A percentile compares a stretch with the other conserved stretches of the same genome.
Evolutionary conservation across 176 grass and related monocot genomes (phyloP).

Genomic region (Thalia dealbata): DNA sequence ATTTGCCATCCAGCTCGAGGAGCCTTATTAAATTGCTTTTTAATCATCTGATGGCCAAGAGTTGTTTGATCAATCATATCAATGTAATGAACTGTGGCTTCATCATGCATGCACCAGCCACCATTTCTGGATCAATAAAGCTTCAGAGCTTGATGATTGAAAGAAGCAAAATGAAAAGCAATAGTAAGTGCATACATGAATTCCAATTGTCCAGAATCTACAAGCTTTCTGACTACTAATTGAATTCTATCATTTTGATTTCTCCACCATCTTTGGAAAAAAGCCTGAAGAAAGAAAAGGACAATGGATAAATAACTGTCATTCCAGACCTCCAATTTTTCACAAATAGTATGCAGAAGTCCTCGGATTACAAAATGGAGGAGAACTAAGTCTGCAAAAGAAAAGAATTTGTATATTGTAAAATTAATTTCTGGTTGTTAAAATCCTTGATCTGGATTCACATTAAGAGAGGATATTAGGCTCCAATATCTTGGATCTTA

Average conservation of each 20-base stretch:
- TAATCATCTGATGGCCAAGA: conserved; percentile 71
- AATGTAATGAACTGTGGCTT: conserved; percentile 81
- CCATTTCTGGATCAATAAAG: conserved; percentile 60
- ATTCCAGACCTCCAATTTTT: not conserved
- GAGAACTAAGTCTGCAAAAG: too few relatives aligned
- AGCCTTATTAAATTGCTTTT: conserved; percentile 69
- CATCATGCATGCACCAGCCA: conserved; percentile 97
- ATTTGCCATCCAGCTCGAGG: conserved; percentile 92
- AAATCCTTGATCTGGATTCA: too few relatives aligned
- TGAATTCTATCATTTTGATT: conserved; percentile 60
- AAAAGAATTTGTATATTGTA: too few relatives aligned
- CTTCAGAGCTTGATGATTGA: conserved; percentile 7
- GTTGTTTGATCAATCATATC: conserved; percentile 99
- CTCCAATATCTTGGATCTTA: too few relatives aligned
- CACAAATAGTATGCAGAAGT: too few relatives aligned
- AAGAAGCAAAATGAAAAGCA: conserved; percentile 9
- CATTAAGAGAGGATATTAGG: too few relatives aligned
- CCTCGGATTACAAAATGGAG: too few relatives aligned
- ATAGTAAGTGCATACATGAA: conserved; percentile 55
- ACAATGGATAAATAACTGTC: conserved; percentile 1
- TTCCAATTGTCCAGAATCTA: conserved; percentile 68
- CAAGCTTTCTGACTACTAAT: conserved; percentile 43
- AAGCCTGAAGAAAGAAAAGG: conserved; percentile 41
- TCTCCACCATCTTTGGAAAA: conserved; percentile 96
- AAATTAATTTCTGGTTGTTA: too few relatives aligned